Base-by-base conservation (phyloP, 2,329 filamentous ascomycete species). In the Tothia fuscella region DNA sequence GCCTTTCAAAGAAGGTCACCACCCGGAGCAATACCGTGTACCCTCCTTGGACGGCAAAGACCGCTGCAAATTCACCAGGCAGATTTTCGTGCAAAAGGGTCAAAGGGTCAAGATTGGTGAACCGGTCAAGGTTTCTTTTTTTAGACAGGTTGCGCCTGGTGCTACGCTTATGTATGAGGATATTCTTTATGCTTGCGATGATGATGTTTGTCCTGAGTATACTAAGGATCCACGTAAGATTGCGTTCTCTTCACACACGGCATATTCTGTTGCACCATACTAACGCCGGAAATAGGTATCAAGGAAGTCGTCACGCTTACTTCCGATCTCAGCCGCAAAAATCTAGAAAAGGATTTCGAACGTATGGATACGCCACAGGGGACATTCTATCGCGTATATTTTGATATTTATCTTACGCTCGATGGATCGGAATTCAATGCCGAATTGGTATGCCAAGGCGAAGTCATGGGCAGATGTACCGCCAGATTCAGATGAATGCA, bases 111-210 rank as follows among this genome's bases (percentile, higher is more conserved):
- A 96, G 79, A 96, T 94, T 61, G 91, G 91, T 54, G 91, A 98
- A 66, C 89, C 91, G 1, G 89, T 96, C 66, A 96, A 96, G 71
- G 91, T 96, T 33, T 93, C 85, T 7, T 96, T 96, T 66, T 96
- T 98, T 78, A 74, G 91, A 62, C 91, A 96, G 62, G 91, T 98
- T 42, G 91, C 91, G 5, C 91, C 91, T 1, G 91, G 91, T 38
- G 91, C 91, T 25, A 96, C 89, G 1, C 77, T 98, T 53, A 96
- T 98, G 91, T 98, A 98, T 61, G 91, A 98, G 68, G 91, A 98
- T 66, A 89, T 96, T 41, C 65, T 96, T 44, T 96, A 95, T 61
- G 91, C 89, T 38, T 98, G 91, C 57, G 91, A 98, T 57, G 91
- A 96, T 50, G 91, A 98, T 60, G 85, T 94, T 40, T 96, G 89